Evolutionary conservation across 2,329 filamentous ascomycete genomes (phyloP).

Genomic region (Penicillium frequentans): DNA sequence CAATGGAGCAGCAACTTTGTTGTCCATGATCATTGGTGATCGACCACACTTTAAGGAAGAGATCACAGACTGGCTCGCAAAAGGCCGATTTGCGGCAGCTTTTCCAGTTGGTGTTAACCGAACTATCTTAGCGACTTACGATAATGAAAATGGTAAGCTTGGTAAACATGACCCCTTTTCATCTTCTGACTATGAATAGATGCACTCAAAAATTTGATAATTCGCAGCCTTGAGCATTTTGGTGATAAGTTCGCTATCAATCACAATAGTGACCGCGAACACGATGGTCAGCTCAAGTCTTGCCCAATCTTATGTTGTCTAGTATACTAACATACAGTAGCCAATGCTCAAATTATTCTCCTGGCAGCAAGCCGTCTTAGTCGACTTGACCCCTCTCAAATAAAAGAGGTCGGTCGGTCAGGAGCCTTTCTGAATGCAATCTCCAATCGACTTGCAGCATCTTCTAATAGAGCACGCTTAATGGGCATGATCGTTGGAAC

Average conservation of each 20-base stretch:
- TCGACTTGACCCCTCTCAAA: conserved; percentile 62
- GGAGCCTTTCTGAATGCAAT: conserved; percentile 73
- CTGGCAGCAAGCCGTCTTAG: conserved; percentile 75
- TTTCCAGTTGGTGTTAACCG: conserved; percentile 66
- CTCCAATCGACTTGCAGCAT: conserved; percentile 79
- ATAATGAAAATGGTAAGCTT: conserved; percentile 49
- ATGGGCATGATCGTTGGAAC: conserved; percentile 88
- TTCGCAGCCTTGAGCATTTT: conserved; percentile 69
- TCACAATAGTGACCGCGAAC: conserved; percentile 76
- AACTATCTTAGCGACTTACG: conserved; percentile 61
- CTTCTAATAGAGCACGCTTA: conserved; percentile 73
- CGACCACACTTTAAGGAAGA: conserved; percentile 53
- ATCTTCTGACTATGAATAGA: conserved; percentile 22
- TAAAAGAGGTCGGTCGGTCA: conserved; percentile 70
- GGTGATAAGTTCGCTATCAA: conserved; percentile 84
- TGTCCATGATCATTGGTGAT: conserved; percentile 52
- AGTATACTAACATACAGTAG: conserved; percentile 49
- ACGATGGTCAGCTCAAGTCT: conserved; percentile 62
- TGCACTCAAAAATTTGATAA: conserved; percentile 55
- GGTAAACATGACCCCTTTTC: not conserved
- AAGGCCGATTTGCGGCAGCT: conserved; percentile 64
- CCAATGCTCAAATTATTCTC: conserved; percentile 75
- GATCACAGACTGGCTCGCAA: conserved; percentile 65
- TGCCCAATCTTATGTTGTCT: not conserved
- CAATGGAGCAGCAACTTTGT: conserved; percentile 59